A percentile compares a stretch with the other conserved stretches of the same genome.
Conservation (phyloP, 768 basidiomycete genomes). For the Termitomyces sp. region DNA sequence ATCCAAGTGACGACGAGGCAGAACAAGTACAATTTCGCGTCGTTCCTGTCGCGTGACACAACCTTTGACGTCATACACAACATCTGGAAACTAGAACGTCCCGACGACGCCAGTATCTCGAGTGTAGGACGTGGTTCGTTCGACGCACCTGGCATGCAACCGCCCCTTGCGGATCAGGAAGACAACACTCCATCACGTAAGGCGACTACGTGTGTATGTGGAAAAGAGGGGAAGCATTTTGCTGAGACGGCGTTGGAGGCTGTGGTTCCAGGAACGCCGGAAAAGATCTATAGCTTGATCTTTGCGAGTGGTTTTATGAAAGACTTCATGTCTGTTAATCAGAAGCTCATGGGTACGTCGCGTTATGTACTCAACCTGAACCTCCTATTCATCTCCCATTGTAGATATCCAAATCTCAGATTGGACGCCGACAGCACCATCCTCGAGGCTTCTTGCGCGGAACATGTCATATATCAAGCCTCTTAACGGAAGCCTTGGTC, state of each 20-base stretch:
- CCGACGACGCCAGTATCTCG: conserved; percentile 44
- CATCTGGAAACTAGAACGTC: conserved; percentile 89
- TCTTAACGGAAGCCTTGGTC: conserved; percentile 79
- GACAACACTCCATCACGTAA: conserved; percentile 29
- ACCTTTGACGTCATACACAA: conserved; percentile 95
- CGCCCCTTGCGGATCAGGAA: conserved; percentile 15
- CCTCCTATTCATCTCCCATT: neutral
- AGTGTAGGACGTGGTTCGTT: conserved; percentile 33
- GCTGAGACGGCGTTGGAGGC: conserved; percentile 71
- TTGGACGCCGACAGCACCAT: conserved; percentile 69
- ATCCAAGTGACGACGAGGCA: conserved; percentile 83
- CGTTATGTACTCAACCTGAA: neutral
- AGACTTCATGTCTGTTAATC: conserved; percentile 85
- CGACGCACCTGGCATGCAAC: conserved; percentile 14
- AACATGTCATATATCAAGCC: conserved; percentile 98
- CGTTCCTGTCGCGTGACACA: conserved; percentile 93
- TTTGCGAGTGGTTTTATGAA: conserved; percentile 95
- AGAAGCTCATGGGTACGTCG: conserved; percentile 77
- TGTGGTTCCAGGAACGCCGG: conserved; percentile 84
- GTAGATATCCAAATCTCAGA: conserved; percentile 94
- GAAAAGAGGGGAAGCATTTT: conserved; percentile 62
- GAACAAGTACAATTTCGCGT: conserved; percentile 90
- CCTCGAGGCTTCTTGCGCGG: conserved; percentile 67
- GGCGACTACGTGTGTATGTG: conserved; percentile 71
- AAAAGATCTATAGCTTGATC: conserved; percentile 93